These are phyloP conservation scores for Leishmania lainsoni DNA, from an alignment of 208 protist genomes.

Conservation along the genomic window DNA sequence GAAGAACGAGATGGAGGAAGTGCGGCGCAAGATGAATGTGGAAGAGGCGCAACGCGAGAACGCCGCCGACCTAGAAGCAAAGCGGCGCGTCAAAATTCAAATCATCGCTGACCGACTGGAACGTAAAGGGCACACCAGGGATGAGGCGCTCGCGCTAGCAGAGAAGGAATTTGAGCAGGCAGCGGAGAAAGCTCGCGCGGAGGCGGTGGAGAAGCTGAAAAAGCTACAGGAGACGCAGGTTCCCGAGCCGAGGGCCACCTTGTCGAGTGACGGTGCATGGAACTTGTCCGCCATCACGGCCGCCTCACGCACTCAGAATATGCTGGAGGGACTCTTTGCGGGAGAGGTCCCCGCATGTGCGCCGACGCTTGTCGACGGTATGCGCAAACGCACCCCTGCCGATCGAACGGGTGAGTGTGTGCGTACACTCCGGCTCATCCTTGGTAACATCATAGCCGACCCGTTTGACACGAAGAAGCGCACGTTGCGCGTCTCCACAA, in stretches of 20 bases:
- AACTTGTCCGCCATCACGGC: constrained; percentile 36
- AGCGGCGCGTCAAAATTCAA: constrained; percentile 62
- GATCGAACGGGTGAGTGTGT: constrained; percentile 33
- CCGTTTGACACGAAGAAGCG: constrained; percentile 77
- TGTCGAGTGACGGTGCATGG: constrained; percentile 29
- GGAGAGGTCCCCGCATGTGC: constrained; percentile 10
- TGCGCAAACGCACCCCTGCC: constrained; percentile 27
- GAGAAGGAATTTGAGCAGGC: constrained; percentile 55
- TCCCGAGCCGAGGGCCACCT: background rate
- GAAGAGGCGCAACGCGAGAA: constrained; percentile 56
- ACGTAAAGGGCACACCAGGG: constrained; percentile 52
- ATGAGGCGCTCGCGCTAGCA: constrained; percentile 56
- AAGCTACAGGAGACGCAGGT: constrained; percentile 7
- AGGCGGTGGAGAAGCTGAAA: constrained; percentile 31
- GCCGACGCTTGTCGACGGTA: constrained; percentile 33
- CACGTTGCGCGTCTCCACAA: constrained; percentile 60
- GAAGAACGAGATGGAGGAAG: constrained; percentile 53
- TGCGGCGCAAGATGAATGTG: constrained; percentile 52
- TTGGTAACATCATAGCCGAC: constrained; percentile 60
- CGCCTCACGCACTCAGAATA: constrained; percentile 9
- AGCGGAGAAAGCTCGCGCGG: constrained; percentile 33
- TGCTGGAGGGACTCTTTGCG: constrained; percentile 39
- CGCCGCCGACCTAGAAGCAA: constrained; percentile 54
- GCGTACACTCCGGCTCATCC: constrained; percentile 56
- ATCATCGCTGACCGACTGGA: constrained; percentile 70